Evolutionary conservation across 108 stramenopile species (phyloP).

Genomic region (Cyclotella baltica): DNA sequence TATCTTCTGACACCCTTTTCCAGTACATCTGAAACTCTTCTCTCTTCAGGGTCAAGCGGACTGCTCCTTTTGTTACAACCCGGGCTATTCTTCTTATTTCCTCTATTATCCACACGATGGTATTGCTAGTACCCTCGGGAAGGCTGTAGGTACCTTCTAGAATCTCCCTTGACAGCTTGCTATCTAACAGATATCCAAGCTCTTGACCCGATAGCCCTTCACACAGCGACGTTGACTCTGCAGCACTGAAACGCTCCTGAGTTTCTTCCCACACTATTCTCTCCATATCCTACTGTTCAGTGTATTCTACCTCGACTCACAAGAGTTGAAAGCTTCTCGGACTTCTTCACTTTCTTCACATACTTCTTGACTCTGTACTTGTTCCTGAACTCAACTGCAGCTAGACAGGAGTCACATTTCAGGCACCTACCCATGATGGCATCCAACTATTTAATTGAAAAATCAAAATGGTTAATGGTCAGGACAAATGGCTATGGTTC

Average conservation of each 20-base stretch:
- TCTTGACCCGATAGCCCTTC: neutral
- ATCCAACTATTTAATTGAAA: too few species aligned
- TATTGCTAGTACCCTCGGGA: neutral
- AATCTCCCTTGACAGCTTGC: neutral
- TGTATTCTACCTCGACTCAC: neutral
- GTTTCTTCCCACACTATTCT: constrained; percentile 2
- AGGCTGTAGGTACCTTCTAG: neutral
- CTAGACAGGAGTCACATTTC: too few species aligned
- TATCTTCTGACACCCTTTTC: neutral
- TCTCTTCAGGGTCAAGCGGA: neutral
- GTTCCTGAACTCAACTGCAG: too few species aligned
- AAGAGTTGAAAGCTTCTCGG: too few species aligned
- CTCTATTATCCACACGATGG: neutral
- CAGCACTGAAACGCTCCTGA: neutral
- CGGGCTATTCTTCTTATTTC: constrained; percentile 4
- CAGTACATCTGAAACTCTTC: constrained; percentile 21
- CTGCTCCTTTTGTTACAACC: neutral
- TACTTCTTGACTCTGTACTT: too few species aligned
- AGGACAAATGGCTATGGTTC: too few species aligned
- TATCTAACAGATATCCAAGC: constrained; percentile 23
- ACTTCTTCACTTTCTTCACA: too few species aligned
- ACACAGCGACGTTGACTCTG: neutral
- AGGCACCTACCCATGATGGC: too few species aligned
- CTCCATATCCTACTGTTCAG: neutral
- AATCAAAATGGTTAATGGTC: too few species aligned